phyloP scores from a whole-genome alignment of 1,284 basidiomycete species.

The Xanthoconium separans region DNA sequence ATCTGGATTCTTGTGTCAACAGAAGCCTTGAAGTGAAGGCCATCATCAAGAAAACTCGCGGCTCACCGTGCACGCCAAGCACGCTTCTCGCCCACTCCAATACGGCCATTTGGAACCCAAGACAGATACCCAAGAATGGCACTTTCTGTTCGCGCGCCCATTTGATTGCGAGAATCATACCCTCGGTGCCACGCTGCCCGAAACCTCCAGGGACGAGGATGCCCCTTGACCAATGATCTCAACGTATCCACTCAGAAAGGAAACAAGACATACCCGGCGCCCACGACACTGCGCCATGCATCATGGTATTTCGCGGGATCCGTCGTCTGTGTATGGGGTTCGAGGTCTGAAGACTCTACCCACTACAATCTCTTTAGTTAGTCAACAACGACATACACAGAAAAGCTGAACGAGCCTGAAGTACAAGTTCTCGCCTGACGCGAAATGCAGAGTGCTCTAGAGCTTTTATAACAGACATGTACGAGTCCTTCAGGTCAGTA shows the following conservation, averaged over 20 bases:
- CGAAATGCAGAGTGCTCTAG: slow-evolving; percentile 96
- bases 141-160: slow-evolving; percentile 95
- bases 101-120: slow-evolving; percentile 97
- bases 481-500: slow-evolving; percentile 95
- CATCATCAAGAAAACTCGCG: background rate
- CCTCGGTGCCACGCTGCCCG: slow-evolving; percentile 91
- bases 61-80: slow-evolving; percentile 66
- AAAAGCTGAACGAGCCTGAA: slow-evolving; percentile 56
- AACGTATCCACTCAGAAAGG: slow-evolving; percentile 3
- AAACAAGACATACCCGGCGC: slow-evolving; percentile 63
- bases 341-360: slow-evolving; percentile 96
- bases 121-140: slow-evolving; percentile 95
- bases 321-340: slow-evolving; percentile 74
- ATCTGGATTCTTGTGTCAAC: slow-evolving; percentile 42
- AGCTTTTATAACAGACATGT: slow-evolving; percentile 98
- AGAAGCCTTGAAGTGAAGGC: slow-evolving; percentile 3
- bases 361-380: slow-evolving; percentile 53
- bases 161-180: slow-evolving; percentile 96
- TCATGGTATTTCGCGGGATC: slow-evolving; percentile 93
- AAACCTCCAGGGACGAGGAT: slow-evolving; percentile 97
- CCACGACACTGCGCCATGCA: slow-evolving; percentile 92
- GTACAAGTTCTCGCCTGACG: slow-evolving; percentile 79
- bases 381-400: background rate
- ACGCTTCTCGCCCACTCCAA: slow-evolving; percentile 94
- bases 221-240: slow-evolving; percentile 52